Percentiles rank a stretch among this genome's conserved stretches.
phyloP scores from a whole-genome alignment of 345 rosid genomes.

The Acer campestre region DNA sequence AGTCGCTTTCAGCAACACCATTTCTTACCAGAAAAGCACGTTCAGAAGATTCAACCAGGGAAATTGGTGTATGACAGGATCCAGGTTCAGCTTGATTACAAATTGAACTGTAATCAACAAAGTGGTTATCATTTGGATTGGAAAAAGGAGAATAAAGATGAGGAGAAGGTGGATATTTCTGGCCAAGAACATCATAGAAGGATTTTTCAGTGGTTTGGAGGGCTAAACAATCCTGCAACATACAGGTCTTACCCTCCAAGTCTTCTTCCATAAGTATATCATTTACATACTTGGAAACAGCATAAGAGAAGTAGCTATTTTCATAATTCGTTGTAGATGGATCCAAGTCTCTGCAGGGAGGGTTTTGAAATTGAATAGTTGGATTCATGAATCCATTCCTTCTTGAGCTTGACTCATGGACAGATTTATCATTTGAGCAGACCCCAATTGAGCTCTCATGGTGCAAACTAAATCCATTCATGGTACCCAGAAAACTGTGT shows the following conservation, averaged over 20 bases:
- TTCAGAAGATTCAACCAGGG: slow-evolving; percentile 14
- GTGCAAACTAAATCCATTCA: background rate
- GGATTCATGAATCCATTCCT: background rate
- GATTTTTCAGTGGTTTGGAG: slow-evolving; percentile 63
- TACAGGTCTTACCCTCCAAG: slow-evolving; percentile 45
- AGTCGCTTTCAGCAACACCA: background rate
- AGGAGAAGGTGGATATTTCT: slow-evolving; percentile 35
- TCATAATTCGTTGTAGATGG: slow-evolving; percentile 13
- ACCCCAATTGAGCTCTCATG: background rate
- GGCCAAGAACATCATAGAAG: slow-evolving; percentile 50
- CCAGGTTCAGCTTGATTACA: slow-evolving; percentile 14
- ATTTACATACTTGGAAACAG: slow-evolving; percentile 44
- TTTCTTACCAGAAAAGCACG: slow-evolving; percentile 23
- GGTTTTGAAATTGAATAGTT: background rate
- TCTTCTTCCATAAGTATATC: slow-evolving; percentile 64
- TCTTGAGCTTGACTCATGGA: background rate
- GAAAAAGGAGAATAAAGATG: slow-evolving; percentile 31
- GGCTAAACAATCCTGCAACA: slow-evolving; percentile 51
- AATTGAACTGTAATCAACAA: background rate
- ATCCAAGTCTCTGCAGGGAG: slow-evolving; percentile 3
- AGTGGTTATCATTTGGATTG: slow-evolving; percentile 25
- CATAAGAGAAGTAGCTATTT: slow-evolving; percentile 22
- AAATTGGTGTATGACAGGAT: slow-evolving; percentile 33
- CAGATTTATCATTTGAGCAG: background rate
- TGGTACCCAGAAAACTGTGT: background rate